Conservation (phyloP, 225 moss, liverwort and hornwort species). For the Polytrichum formosum region DNA sequence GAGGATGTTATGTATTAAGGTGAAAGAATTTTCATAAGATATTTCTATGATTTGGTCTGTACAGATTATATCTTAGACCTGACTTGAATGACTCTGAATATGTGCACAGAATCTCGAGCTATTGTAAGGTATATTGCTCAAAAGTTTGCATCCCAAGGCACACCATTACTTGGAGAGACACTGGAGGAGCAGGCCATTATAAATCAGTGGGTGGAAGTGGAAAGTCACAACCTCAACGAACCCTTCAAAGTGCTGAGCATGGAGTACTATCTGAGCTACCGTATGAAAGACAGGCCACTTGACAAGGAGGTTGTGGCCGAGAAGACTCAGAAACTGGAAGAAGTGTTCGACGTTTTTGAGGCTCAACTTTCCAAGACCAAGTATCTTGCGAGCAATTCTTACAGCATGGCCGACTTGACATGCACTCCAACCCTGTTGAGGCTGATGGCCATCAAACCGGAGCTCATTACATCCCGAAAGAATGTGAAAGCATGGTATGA, state of each 20-base stretch:
- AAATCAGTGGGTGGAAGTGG: constrained; percentile 62
- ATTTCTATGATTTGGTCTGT: neutral
- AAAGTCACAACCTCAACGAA: constrained; percentile 51
- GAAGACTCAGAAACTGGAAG: too few species aligned
- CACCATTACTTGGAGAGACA: constrained; percentile 42
- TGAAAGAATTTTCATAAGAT: too few species aligned
- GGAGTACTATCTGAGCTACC: constrained; percentile 34
- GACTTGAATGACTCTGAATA: neutral
- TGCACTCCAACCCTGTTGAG: constrained; percentile 19
- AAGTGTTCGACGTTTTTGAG: constrained; percentile 14
- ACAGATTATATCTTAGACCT: neutral
- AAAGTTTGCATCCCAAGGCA: constrained; percentile 49
- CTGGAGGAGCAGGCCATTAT: constrained; percentile 49
- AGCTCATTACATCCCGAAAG: constrained; percentile 10
- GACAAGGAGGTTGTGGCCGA: too few species aligned
- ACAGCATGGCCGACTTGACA: constrained; percentile 49
- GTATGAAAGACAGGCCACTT: too few species aligned
- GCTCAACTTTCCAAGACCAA: constrained; percentile 39
- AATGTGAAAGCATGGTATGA: constrained; percentile 25
- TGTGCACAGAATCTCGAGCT: constrained; percentile 48
- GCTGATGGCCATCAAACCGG: constrained; percentile 8
- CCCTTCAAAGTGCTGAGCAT: constrained; percentile 31
- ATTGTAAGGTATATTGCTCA: constrained; percentile 58
- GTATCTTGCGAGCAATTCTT: constrained; percentile 54
- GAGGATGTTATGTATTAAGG: neutral